Base-by-base conservation (phyloP, 2,329 filamentous ascomycete genomes). In the Verticillium longisporum region DNA sequence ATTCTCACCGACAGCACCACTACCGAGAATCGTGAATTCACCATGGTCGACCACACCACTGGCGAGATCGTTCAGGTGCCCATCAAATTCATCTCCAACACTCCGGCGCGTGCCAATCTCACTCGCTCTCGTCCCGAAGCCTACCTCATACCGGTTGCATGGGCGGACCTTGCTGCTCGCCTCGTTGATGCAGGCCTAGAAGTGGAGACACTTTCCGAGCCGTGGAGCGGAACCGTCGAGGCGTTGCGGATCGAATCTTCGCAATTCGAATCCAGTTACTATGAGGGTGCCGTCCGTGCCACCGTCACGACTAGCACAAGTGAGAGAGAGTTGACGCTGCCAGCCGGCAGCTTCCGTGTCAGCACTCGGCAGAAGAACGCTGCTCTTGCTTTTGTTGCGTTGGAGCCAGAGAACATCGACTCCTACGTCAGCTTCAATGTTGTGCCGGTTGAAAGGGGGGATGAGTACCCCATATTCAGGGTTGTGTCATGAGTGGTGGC, bases 401-500 rank as follows among this genome's bases (percentile, higher is more conserved):
- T 71, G n/a, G 70, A 71, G 59, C 70, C 69, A 0, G 70, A 71
- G 61, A 68, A 65, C 9, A 66, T 69, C 4, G 70, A 71, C 34
- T 68, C 65, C 0, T 71, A 69, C 36, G 64, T 66, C 1, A 67
- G 64, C 0, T 71, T 71, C 1, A 69, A 67, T 14, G 66, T 71
- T 0, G n/a, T 71, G 2, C 69, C 69, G 0, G 65, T 71, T 0
- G 63, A 58, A 9, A 62, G 34, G 4, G 68, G 67, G 1, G 67
- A 70, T 4, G 70, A 71, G 55, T 71, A 71, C 26, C 69, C 69
- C 4, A 66, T 72, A 0, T 72, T 71, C 50, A 66, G 70, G 56
- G 56, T 59, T 2, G 55, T 59, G 57, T 13, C 45, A 13, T 59
- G 18, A 11, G 54, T 26, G 26, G 3, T 3, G 18, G 26, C 10